Percentiles rank a stretch among this genome's conserved stretches.
These are phyloP conservation scores for Gaertneriomyces semiglobifer DNA, from an alignment of 192 early-diverging fungal genomes.

Conservation along the genomic window DNA sequence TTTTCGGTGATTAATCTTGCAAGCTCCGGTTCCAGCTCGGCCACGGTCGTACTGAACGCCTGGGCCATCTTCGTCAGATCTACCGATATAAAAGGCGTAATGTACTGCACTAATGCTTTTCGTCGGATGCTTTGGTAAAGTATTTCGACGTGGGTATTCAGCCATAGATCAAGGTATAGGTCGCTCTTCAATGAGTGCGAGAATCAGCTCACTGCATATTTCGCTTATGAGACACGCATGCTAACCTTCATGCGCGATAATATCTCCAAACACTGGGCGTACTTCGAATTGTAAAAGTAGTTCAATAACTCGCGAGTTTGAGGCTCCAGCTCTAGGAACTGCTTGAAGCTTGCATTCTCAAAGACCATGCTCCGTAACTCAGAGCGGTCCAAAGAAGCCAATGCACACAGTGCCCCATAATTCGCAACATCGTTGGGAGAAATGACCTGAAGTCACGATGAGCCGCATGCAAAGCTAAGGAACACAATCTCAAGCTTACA, in stretches of 20 bases:
- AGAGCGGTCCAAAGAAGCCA: constrained; percentile 70
- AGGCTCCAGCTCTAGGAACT: constrained; percentile 81
- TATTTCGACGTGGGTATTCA: constrained; percentile 65
- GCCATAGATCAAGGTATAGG: constrained; percentile 66
- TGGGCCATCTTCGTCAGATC: constrained; percentile 75
- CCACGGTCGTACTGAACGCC: constrained; percentile 62
- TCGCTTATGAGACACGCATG: neutral
- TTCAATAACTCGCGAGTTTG: constrained; percentile 67
- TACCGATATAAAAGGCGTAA: constrained; percentile 72
- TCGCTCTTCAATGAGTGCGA: constrained; percentile 34
- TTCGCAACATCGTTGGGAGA: constrained; percentile 79
- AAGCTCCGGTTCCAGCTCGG: constrained; percentile 66
- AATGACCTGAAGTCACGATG: constrained; percentile 35
- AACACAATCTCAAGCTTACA: constrained; percentile 25
- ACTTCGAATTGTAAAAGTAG: constrained; percentile 75
- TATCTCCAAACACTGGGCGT: constrained; percentile 60
- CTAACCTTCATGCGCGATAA: constrained; percentile 65
- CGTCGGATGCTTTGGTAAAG: constrained; percentile 70
- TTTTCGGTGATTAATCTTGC: constrained; percentile 67
- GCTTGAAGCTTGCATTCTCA: constrained; percentile 70
- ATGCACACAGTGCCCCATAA: constrained; percentile 72
- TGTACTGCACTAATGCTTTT: constrained; percentile 78
- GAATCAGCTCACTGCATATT: neutral
- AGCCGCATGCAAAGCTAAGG: neutral
- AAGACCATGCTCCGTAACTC: constrained; percentile 70